These are phyloP conservation scores for Haberlea rhodopensis DNA, from an alignment of 257 asterid genomes.

Conservation along the genomic window DNA sequence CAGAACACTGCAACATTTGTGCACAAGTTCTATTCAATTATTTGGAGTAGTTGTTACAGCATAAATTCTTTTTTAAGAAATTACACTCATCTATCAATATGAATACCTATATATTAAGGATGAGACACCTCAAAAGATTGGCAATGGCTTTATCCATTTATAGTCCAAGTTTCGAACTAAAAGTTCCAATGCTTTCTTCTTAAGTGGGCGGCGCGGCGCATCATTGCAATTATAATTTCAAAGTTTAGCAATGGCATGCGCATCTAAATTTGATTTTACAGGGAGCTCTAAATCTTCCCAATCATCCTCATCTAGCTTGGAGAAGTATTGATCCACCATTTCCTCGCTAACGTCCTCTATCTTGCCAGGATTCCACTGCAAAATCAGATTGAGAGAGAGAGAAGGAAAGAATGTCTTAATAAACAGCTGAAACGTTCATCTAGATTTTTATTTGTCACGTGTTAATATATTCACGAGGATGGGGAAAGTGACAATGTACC, in stretches of 20 bases:
- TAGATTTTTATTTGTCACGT: not conserved
- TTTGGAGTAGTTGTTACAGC: not conserved
- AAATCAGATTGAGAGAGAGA: slow-evolving; percentile 8
- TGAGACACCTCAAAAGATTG: too few relatives aligned
- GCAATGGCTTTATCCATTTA: not conserved
- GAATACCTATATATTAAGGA: not conserved
- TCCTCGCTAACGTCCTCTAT: slow-evolving; percentile 48
- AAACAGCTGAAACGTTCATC: not conserved
- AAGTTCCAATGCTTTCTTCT: not conserved
- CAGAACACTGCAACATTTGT: too few relatives aligned
- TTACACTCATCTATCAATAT: not conserved
- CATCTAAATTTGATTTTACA: slow-evolving; percentile 33
- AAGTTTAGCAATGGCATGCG: slow-evolving; percentile 62
- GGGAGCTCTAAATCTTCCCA: slow-evolving; percentile 63
- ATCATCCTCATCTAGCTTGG: slow-evolving; percentile 44
- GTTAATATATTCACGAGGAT: not conserved
- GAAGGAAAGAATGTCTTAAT: not conserved
- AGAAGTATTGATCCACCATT: slow-evolving; percentile 54
- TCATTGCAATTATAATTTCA: slow-evolving; percentile 20
- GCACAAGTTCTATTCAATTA: too few relatives aligned
- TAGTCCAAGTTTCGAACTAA: not conserved
- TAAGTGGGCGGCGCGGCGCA: not conserved
- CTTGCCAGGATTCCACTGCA: slow-evolving; percentile 66
- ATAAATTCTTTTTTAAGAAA: too few relatives aligned
- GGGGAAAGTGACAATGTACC: slow-evolving; percentile 31